These are phyloP conservation scores for Penicillium sp. DNA, from an alignment of 2,329 filamentous ascomycete species.

Conservation along the genomic window DNA sequence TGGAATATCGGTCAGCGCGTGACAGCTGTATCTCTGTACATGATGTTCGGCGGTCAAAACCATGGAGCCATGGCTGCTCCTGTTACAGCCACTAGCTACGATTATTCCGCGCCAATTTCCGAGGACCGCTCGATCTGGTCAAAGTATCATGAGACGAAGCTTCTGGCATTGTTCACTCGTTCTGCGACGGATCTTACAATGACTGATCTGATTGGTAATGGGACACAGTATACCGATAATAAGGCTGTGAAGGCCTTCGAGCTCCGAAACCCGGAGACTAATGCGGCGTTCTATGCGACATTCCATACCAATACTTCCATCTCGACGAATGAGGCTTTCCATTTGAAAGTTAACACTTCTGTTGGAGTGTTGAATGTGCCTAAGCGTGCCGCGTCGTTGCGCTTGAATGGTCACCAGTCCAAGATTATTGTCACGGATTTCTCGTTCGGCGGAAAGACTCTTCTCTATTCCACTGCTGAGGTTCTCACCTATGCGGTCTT, in stretches of 20 bases:
- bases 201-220: conserved; percentile 53
- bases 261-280: conserved; percentile 60
- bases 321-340: conserved; percentile 54
- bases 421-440: conserved; percentile 66
- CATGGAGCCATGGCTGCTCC: conserved; percentile 63
- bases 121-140: conserved; percentile 59
- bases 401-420: conserved; percentile 61
- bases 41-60: conserved; percentile 66
- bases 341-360: conserved; percentile 58
- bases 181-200: conserved; percentile 59
- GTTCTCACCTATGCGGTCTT: conserved; percentile 55
- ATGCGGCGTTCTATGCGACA: conserved; percentile 61
- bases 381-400: conserved; percentile 49
- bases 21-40: conserved; percentile 63
- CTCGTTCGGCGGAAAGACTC: conserved; percentile 51
- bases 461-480: conserved; percentile 60
- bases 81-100: conserved; percentile 62
- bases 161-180: conserved; percentile 61
- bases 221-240: conserved; percentile 55
- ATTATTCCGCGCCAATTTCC: conserved; percentile 64
- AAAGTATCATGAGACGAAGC: conserved; percentile 66
- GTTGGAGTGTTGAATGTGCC: conserved; percentile 57
- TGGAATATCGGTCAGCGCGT: conserved; percentile 62
- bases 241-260: conserved; percentile 55
- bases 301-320: conserved; percentile 58